Base-by-base conservation (phyloP, 2,329 filamentous ascomycete species). In the Alternaria burnsii region DNA sequence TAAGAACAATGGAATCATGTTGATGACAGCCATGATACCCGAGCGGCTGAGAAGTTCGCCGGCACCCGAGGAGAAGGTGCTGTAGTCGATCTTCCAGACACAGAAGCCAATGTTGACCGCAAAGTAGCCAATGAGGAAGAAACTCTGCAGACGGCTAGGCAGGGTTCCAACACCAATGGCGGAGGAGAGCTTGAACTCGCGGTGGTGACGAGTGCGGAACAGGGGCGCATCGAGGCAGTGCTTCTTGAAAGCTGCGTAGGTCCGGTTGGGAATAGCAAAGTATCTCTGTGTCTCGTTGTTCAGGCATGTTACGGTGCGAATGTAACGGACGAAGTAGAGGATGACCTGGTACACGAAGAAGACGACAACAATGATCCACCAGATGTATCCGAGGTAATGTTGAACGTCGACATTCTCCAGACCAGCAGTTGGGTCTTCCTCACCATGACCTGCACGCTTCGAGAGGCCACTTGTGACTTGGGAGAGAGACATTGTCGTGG, bases 221-320 rank as follows among this genome's bases (percentile, higher is more conserved):
- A 85, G 78, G 20, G 83, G 83, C 14, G 83, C 82, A 62, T 81
- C 78, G 36, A 84, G 72, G 52, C 80, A 76, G 62, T 83, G 75
- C 50, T 79, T 79, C 76, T 83, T 84, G 72, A 83, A 76, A 52
- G 67, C 73, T 48, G 81, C 79, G 59, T 77, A 82, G 32, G 68
- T 70, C 51, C 72, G 69, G 63, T 91, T 90, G 6, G 90, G 85
- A 24, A 82, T 81, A 46, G 89, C 85, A 75, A 94, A 97, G 81
- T 93, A 97, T 62, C 86, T 84, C 77, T 97, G 93, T 1, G 85
- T 89, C 66, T 92, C 90, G 80, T 92, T 93, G 80, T 87, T 89
- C 67, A 97, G 85, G 72, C 89, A 92, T 42, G 90, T 85, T 44
- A 97, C 83, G 26, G 87, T 89, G 65, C 93, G 88, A 38, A 94